Base-by-base conservation (phyloP, 225 moss, liverwort and hornwort species). In the Pleurozium schreberi region DNA sequence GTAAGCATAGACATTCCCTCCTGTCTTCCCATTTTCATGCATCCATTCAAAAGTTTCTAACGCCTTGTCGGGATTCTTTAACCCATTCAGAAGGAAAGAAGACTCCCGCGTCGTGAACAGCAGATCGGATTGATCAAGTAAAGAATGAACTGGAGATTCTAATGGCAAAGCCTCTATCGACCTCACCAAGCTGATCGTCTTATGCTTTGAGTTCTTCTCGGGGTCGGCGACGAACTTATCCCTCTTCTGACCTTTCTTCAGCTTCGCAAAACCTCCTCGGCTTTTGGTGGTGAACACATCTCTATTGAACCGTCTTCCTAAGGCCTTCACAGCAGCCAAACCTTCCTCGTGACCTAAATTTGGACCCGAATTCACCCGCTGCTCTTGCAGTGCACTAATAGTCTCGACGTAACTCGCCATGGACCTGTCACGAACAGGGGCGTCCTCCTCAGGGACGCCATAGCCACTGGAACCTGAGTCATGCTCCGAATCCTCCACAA, bases 41-140 rank as follows among this genome's bases (percentile, higher is more conserved):
- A 96, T 93, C 96, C 96, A 96, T 71, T 92, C 73, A 76, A 96
- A 96, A 21, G 88, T 87, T 58, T 94, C 94, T 36, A 95, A 19
- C 66, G 91, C 75, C 90, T 91, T 94, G 31, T 93, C 92, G 23
- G 88, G 90, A 70, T 89, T 88, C 91, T 75, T 92, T n/a, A 96
- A 40, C 21, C 91, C 91, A 61, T 88, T 92, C 49, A 96, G 76
- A 68, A 94, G 86, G 59, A 89, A 90, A 31, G 93, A 94, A 19
- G 91, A 40, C 70, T 95, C 91, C 19, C 91, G 92, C 38, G 88
- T 64, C 11, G 88, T 93, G 75, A 93, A 90, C 65, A 80, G 79
- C 49, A 92, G 65, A 52, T 92, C 93, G 45, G 93, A 90, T 50
- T 85, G 76, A 27, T 87, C 88, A 9, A 93, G 86, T 30, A 92